Evolutionary conservation across 2,329 filamentous ascomycete species (phyloP).

Genomic region (Chaetomium olivaceum): DNA sequence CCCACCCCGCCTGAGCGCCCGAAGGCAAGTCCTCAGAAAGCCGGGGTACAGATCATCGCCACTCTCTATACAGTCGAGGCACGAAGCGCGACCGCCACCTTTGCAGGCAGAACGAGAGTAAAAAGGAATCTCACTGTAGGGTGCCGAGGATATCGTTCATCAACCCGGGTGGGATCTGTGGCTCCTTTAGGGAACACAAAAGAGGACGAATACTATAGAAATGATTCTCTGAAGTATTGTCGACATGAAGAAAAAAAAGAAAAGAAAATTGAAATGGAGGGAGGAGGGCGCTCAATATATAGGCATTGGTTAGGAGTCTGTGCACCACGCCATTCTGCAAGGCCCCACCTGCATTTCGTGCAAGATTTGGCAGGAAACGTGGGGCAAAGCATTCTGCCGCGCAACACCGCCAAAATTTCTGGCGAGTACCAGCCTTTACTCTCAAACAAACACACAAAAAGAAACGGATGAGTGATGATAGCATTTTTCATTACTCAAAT

Average conservation of each 20-base stretch:
- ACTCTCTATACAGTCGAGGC: slow-evolving; percentile 71
- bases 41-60: slow-evolving; percentile 92
- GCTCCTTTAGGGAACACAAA: slow-evolving; percentile 92
- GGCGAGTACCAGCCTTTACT: background rate
- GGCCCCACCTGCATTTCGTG: slow-evolving; percentile 14
- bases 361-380: slow-evolving; percentile 1
- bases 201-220: slow-evolving; percentile 96
- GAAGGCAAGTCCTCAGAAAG: slow-evolving; percentile 66
- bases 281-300: slow-evolving; percentile 44
- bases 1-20: slow-evolving; percentile 78
- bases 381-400: slow-evolving; percentile 31
- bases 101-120: slow-evolving; percentile 62
- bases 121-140: slow-evolving; percentile 75
- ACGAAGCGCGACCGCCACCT: slow-evolving; percentile 52
- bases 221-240: slow-evolving; percentile 81
- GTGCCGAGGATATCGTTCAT: slow-evolving; percentile 86
- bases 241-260: slow-evolving; percentile 59
- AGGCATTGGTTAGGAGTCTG: slow-evolving; percentile 34
- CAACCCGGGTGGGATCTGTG: slow-evolving; percentile 94
- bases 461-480: background rate
- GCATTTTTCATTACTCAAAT: background rate
- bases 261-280: slow-evolving; percentile 40
- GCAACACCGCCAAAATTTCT: slow-evolving; percentile 43
- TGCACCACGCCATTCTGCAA: slow-evolving; percentile 31
- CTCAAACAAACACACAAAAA: slow-evolving; percentile 13